Evolutionary conservation across 2,329 filamentous ascomycete genomes (phyloP), one percentile per base, ranked within the genome.

Genomic region (Drechmeria coniospora): DNA sequence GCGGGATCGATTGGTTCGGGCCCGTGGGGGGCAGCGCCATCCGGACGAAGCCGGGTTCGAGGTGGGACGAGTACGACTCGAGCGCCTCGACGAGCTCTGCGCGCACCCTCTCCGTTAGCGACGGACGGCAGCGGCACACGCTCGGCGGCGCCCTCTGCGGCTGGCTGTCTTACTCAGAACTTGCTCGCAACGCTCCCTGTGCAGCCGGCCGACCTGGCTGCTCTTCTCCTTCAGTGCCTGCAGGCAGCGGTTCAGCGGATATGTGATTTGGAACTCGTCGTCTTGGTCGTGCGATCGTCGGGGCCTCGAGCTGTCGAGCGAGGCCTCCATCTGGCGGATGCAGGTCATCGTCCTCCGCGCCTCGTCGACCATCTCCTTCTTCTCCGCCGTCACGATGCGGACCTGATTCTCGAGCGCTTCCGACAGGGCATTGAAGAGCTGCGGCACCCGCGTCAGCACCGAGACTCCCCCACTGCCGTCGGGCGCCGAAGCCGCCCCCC

Each of bases 21-120:
- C 70, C 72, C 3, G 79, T 84, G 0, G 87, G 87, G 2, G 90
- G 90, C 6, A 98, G 69, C 22, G 77, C 68, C 45, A 95, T 75
- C 46, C 76, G 72, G 38, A 95, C 70, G 50, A 95, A 95, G 3
- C 78, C 78, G 8, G 81, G 61, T 51, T 98, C 90, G 25, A 98
- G 79, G 50, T 95, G 90, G 8, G 82, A 92, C 2, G 90, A 92
- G 51, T 95, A 98, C 5, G 87, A 94, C 49, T 93, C 79, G 27
- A 98, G 75, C 4, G 87, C 87, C 54, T 92, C 74, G 15, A 84
- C 84, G 37, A 98, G 78, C 63, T 94, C 83, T 92, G 30, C 13
- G n/a, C 12, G 9, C 12, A 16, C 29, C 23, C 19, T n/a, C n/a
- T n/a, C n/a, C n/a, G n/a, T n/a, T n/a, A n/a, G n/a, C n/a, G n/a